These are phyloP conservation scores for Spathaspora gorwiae DNA, from an alignment of 805 yeast species.

Conservation along the genomic window DNA sequence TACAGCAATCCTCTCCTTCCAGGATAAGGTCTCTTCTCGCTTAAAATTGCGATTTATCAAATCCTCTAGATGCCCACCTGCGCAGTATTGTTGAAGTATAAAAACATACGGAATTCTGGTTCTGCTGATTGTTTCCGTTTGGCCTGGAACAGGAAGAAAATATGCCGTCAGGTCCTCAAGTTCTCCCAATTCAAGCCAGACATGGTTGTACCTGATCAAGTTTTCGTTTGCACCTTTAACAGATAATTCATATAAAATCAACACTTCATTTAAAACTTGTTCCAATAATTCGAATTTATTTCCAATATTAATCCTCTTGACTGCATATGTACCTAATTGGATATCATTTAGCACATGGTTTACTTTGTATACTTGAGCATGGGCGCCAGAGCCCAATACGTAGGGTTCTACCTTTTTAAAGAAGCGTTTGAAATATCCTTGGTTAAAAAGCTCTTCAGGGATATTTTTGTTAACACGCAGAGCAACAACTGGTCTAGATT, in stretches of 20 bases:
- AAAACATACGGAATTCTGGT: conserved; percentile 62
- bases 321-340: conserved; percentile 73
- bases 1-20: conserved; percentile 21
- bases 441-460: conserved; percentile 62
- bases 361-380: conserved; percentile 81
- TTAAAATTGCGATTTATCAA: conserved; percentile 30
- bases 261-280: conserved; percentile 72
- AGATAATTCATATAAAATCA: conserved; percentile 55
- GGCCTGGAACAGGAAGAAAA: conserved; percentile 12
- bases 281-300: conserved; percentile 64
- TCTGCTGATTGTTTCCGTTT: background rate
- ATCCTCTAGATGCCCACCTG: conserved; percentile 82
- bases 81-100: conserved; percentile 81
- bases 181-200: conserved; percentile 75
- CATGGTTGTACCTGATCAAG: conserved; percentile 82
- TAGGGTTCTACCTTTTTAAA: conserved; percentile 52
- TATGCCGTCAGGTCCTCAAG: conserved; percentile 42
- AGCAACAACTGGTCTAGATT: background rate
- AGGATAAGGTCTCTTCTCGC: conserved; percentile 16
- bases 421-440: conserved; percentile 74
- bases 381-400: conserved; percentile 74
- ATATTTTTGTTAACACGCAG: conserved; percentile 12
- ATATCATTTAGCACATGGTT: conserved; percentile 72
- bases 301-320: conserved; percentile 82
- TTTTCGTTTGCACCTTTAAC: conserved; percentile 38